Percentiles rank a stretch among this genome's conserved stretches.
These are phyloP conservation scores for Agaricus sinodeliciosus DNA, from an alignment of 768 basidiomycete species.

Conservation along the genomic window DNA sequence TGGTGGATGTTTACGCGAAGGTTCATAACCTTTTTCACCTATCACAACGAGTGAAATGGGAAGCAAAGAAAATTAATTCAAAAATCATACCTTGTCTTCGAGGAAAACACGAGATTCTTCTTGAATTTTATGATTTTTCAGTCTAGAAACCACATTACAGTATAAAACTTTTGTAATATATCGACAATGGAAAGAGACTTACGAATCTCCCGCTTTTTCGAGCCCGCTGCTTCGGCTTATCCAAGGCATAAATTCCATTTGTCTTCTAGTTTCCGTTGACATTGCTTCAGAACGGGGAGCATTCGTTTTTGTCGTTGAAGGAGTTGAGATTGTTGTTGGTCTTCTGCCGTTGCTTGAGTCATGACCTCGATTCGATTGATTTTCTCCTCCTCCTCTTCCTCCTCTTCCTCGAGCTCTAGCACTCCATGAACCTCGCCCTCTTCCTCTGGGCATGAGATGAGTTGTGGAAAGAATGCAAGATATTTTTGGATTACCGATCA, in stretches of 20 bases:
- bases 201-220: slow-evolving; percentile 72
- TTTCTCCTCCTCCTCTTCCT: not conserved
- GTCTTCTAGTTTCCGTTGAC: slow-evolving; percentile 17
- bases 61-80: not conserved
- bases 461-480: too few species aligned
- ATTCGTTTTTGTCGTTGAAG: not conserved
- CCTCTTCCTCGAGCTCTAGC: not conserved
- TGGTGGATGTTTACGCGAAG: slow-evolving; percentile 23
- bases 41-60: not conserved
- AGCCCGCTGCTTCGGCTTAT: slow-evolving; percentile 74
- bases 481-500: too few species aligned
- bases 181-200: slow-evolving; percentile 23
- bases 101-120: slow-evolving; percentile 64
- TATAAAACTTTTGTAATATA: slow-evolving; percentile 20
- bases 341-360: slow-evolving; percentile 9
- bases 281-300: not conserved
- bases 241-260: slow-evolving; percentile 63
- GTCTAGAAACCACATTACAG: slow-evolving; percentile 33
- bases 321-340: not conserved
- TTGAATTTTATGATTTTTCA: slow-evolving; percentile 54
- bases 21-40: slow-evolving; percentile 47
- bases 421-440: not conserved
- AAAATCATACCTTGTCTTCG: slow-evolving; percentile 49
- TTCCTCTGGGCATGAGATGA: too few species aligned
- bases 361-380: not conserved